Conservation (phyloP, 169 alveolate genomes). For the Neospora caninum region DNA sequence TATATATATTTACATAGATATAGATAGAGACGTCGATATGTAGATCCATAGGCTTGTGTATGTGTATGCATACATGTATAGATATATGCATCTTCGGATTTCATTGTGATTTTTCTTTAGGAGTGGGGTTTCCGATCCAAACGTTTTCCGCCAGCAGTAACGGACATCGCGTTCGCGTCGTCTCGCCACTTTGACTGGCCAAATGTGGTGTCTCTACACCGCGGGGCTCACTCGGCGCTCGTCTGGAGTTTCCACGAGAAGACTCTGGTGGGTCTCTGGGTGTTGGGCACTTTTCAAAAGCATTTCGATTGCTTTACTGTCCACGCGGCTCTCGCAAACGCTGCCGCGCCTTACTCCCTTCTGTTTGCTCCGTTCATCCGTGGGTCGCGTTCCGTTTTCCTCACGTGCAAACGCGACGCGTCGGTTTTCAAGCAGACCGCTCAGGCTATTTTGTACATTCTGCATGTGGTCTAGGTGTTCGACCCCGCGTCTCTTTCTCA, state of each 20-base stretch:
- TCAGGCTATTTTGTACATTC: too few species aligned
- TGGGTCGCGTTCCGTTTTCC: too few species aligned
- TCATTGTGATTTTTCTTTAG: neutral
- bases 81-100: neutral
- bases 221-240: slow-evolving; percentile 70
- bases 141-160: slow-evolving; percentile 65
- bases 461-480: too few species aligned
- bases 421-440: too few species aligned
- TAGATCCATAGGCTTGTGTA: neutral
- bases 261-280: slow-evolving; percentile 39
- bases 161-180: slow-evolving; percentile 65
- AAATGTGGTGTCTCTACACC: slow-evolving; percentile 71
- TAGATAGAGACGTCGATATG: neutral
- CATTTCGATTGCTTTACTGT: too few species aligned
- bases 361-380: too few species aligned
- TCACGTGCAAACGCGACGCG: too few species aligned
- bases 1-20: neutral
- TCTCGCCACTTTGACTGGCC: slow-evolving; percentile 80
- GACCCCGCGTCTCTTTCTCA: too few species aligned
- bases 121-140: slow-evolving; percentile 37
- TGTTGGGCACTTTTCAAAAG: neutral
- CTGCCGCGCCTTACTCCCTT: too few species aligned
- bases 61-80: neutral
- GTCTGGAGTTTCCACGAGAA: slow-evolving; percentile 76
- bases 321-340: too few species aligned